Percentiles rank a stretch among this genome's conserved stretches.
Conservation (phyloP, 257 asterid genomes). For the Anisodus tanguticus region DNA sequence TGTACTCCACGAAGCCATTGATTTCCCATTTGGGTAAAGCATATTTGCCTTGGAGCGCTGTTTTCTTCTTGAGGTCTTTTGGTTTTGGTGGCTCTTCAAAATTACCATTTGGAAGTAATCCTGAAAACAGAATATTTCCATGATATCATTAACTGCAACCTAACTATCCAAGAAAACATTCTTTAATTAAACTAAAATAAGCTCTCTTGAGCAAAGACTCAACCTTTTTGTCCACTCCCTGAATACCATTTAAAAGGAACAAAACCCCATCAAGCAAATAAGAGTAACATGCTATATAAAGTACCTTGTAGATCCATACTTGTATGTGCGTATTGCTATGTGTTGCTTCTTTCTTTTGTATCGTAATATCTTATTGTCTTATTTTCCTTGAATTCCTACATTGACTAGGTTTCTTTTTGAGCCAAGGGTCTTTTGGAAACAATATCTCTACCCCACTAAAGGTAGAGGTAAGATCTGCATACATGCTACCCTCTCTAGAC, state of each 20-base stretch:
- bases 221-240: not conserved
- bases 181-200: not conserved
- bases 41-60: constrained; percentile 58
- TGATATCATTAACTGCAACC: not conserved
- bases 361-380: too few species aligned
- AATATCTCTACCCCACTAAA: too few species aligned
- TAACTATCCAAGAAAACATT: not conserved
- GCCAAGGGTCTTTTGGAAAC: too few species aligned
- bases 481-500: too few species aligned
- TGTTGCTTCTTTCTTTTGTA: too few species aligned
- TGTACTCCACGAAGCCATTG: constrained; percentile 74
- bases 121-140: constrained; percentile 41
- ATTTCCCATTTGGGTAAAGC: constrained; percentile 90
- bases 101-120: constrained; percentile 78
- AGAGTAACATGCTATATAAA: not conserved
- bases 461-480: too few species aligned
- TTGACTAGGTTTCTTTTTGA: too few species aligned
- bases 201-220: not conserved
- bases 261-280: constrained; percentile 6
- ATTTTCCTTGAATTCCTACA: too few species aligned
- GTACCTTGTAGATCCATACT: too few species aligned
- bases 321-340: too few species aligned
- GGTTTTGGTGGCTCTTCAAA: constrained; percentile 75
- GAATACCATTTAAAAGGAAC: not conserved
- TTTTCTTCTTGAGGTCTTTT: constrained; percentile 48